Percentiles rank a stretch among this genome's conserved stretches.
Evolutionary conservation across 2,329 filamentous ascomycete genomes (phyloP).

Genomic region (Calonectria multiphialidica): DNA sequence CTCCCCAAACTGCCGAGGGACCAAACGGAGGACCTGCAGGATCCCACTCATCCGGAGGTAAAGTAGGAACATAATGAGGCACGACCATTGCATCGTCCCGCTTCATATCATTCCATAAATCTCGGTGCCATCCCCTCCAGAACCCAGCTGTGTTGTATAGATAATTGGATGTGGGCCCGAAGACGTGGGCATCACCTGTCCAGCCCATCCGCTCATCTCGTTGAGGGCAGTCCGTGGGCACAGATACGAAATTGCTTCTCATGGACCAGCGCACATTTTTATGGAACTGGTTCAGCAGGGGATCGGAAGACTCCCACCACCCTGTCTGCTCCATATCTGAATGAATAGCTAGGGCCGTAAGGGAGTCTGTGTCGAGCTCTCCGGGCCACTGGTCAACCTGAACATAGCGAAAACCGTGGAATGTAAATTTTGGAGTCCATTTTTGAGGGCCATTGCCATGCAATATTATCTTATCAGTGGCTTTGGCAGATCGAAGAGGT

Average conservation of each 20-base stretch:
- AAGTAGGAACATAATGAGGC: background rate
- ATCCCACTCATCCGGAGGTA: background rate
- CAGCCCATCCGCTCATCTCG: conserved; percentile 65
- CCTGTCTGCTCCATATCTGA: conserved; percentile 64
- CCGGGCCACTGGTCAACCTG: conserved; percentile 57
- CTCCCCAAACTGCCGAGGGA: background rate
- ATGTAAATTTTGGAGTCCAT: conserved; percentile 62
- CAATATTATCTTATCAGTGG: conserved; percentile 54
- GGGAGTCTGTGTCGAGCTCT: conserved; percentile 27
- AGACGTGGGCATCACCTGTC: conserved; percentile 64
- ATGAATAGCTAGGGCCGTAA: conserved; percentile 55
- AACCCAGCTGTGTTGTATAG: conserved; percentile 65
- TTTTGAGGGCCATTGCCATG: conserved; percentile 43
- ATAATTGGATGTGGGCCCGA: conserved; percentile 62
- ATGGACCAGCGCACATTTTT: conserved; percentile 68
- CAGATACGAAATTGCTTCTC: conserved; percentile 67
- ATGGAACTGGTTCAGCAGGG: conserved; percentile 65
- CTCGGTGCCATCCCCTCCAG: conserved; percentile 37
- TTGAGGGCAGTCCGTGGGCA: conserved; percentile 49
- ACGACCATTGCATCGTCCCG: background rate
- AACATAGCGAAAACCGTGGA: conserved; percentile 66
- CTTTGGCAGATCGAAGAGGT: conserved; percentile 57
- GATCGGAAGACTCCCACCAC: conserved; percentile 63
- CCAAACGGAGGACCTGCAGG: background rate
- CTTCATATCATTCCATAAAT: conserved; percentile 22